Evolutionary conservation across 2,329 filamentous ascomycete species (phyloP).

Genomic region (Cladosporium sphaerospermum): DNA sequence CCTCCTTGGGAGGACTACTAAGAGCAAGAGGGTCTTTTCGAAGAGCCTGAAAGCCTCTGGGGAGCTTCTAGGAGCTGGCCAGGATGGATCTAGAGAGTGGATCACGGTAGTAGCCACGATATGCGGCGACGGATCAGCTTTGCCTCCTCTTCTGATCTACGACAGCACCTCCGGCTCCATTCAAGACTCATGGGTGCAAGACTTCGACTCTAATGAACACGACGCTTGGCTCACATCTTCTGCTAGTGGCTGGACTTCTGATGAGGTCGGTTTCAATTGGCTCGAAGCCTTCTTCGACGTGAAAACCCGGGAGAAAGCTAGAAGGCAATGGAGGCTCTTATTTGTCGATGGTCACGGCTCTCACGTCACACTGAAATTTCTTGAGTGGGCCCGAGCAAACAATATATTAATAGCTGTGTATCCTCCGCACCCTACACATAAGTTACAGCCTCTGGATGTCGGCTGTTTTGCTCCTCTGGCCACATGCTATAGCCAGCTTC

Average conservation of each 20-base stretch:
- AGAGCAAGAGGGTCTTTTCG: background rate
- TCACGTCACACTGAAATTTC: slow-evolving; percentile 13
- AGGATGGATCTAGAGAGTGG: slow-evolving; percentile 10
- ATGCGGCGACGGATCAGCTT: slow-evolving; percentile 10
- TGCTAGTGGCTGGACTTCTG: slow-evolving; percentile 42
- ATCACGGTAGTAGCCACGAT: slow-evolving; percentile 14
- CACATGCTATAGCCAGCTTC: too few species aligned
- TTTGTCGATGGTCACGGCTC: slow-evolving; percentile 15
- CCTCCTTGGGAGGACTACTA: background rate
- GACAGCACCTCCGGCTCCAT: slow-evolving; percentile 1
- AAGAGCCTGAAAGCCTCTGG: background rate
- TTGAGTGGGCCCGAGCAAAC: slow-evolving; percentile 10
- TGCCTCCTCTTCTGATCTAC: slow-evolving; percentile 13
- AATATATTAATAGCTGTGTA: slow-evolving; percentile 13
- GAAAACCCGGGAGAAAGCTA: slow-evolving; percentile 12
- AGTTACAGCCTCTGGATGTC: too few species aligned
- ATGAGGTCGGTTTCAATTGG: slow-evolving; percentile 47
- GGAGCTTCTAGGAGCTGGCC: slow-evolving; percentile 2
- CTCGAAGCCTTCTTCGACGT: slow-evolving; percentile 12
- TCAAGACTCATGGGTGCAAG: slow-evolving; percentile 3
- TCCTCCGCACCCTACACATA: too few species aligned
- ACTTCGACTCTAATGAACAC: background rate
- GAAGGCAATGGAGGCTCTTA: slow-evolving; percentile 15
- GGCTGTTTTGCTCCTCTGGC: too few species aligned
- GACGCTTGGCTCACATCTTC: background rate